Percentiles rank a stretch among this genome's conserved stretches.
phyloP scores from a whole-genome alignment of 2,329 filamentous ascomycete genomes.

The Trichoderma koningii region DNA sequence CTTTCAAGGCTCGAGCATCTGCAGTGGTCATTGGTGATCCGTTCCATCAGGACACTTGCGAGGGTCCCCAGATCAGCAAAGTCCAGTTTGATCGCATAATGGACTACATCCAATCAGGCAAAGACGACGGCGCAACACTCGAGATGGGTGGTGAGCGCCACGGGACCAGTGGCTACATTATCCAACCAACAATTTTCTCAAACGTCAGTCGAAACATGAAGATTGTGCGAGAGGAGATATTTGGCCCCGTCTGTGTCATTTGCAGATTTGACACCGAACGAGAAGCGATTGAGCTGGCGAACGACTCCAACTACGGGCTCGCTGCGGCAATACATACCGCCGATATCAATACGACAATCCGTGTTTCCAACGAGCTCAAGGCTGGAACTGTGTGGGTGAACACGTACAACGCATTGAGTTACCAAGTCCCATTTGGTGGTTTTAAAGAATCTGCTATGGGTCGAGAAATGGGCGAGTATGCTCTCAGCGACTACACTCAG shows the following conservation, averaged over 20 bases:
- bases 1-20: conserved; percentile 50
- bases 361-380: conserved; percentile 55
- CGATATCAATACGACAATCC: conserved; percentile 39
- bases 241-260: conserved; percentile 46
- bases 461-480: conserved; percentile 38
- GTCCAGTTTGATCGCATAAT: conserved; percentile 51
- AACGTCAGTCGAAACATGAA: conserved; percentile 41
- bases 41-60: conserved; percentile 27
- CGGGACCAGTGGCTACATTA: conserved; percentile 63
- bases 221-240: conserved; percentile 34
- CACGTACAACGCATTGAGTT: conserved; percentile 34
- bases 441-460: conserved; percentile 41
- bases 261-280: conserved; percentile 50
- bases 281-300: conserved; percentile 53
- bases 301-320: conserved; percentile 48
- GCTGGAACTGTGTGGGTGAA: conserved; percentile 69
- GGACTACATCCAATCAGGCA: conserved; percentile 56
- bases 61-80: conserved; percentile 60
- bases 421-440: conserved; percentile 39
- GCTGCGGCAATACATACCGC: conserved; percentile 37
- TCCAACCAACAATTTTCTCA: conserved; percentile 68
- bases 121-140: conserved; percentile 72
- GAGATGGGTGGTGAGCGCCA: conserved; percentile 61
- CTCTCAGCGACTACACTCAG: conserved; percentile 37
- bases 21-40: conserved; percentile 31